phyloP scores from a whole-genome alignment of 345 rosid species.

The Dimocarpus longan region DNA sequence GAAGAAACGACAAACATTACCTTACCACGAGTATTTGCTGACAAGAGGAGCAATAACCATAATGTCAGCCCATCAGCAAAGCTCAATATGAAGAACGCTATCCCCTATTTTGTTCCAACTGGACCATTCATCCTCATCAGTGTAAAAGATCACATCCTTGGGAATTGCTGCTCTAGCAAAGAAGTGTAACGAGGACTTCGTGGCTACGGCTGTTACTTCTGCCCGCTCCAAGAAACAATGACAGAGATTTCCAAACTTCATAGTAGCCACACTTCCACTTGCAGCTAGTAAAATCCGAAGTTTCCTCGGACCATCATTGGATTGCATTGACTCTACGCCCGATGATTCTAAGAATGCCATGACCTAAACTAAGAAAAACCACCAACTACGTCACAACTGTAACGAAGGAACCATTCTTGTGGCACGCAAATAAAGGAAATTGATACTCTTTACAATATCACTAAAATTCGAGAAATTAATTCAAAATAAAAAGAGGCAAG shows the following conservation, averaged over 20 bases:
- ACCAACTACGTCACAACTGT: not conserved
- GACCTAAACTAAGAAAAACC: slow-evolving; percentile 10
- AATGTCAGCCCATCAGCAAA: slow-evolving; percentile 93
- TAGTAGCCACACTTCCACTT: slow-evolving; percentile 90
- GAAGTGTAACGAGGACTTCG: slow-evolving; percentile 79
- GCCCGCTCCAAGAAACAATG: slow-evolving; percentile 89
- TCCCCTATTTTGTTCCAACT: slow-evolving; percentile 90
- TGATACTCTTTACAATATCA: not conserved
- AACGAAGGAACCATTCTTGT: too few species aligned
- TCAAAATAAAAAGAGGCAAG: not conserved
- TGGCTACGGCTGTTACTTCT: slow-evolving; percentile 81
- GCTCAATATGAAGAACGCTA: slow-evolving; percentile 87
- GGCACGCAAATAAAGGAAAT: not conserved
- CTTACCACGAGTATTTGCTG: slow-evolving; percentile 95
- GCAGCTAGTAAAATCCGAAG: slow-evolving; percentile 81
- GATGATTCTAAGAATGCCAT: slow-evolving; percentile 31
- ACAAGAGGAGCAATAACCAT: slow-evolving; percentile 90
- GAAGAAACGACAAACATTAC: slow-evolving; percentile 29
- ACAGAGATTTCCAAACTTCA: slow-evolving; percentile 84
- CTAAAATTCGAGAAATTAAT: not conserved
- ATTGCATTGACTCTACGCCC: slow-evolving; percentile 34
- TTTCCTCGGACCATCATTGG: slow-evolving; percentile 40
- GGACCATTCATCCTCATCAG: slow-evolving; percentile 92
- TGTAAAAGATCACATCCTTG: slow-evolving; percentile 63
- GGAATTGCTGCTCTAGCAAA: slow-evolving; percentile 72